These are phyloP conservation scores for Amniculicola lignicola DNA, from an alignment of 495 filamentous ascomycete species.

Conservation along the genomic window DNA sequence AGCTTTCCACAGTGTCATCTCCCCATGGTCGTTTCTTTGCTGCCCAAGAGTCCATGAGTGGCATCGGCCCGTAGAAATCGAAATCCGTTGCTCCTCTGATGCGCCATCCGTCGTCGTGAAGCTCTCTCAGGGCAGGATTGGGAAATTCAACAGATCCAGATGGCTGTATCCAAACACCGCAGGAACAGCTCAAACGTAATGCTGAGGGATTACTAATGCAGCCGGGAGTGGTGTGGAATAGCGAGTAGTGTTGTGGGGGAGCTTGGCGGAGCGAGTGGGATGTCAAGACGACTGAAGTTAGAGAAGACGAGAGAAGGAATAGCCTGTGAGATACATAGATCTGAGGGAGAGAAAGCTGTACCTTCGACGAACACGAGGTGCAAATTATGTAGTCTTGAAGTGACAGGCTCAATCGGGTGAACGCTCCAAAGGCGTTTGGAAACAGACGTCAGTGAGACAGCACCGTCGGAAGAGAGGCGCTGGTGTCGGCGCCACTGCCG, in stretches of 20 bases:
- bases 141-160: constrained; percentile 15
- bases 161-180: constrained; percentile 11
- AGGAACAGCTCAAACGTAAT: constrained; percentile 3
- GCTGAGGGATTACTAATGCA: constrained; percentile 30
- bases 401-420: neutral
- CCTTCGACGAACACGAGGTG: neutral
- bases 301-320: neutral
- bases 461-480: neutral
- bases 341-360: neutral
- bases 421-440: neutral
- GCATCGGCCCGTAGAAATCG: constrained; percentile 22
- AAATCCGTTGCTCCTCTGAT: constrained; percentile 9
- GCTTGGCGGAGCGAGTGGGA: constrained; percentile 8
- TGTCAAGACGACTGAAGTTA: too few species aligned
- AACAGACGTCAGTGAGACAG: constrained; percentile 11
- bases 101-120: constrained; percentile 30
- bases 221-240: constrained; percentile 17
- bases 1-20: constrained; percentile 19
- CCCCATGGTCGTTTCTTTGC: constrained; percentile 35
- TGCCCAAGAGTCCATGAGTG: constrained; percentile 32
- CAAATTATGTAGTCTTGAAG: neutral
- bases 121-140: constrained; percentile 14
- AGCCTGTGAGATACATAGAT: neutral
- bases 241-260: constrained; percentile 2
- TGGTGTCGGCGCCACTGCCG: constrained; percentile 16